Evolutionary conservation across 2,329 filamentous ascomycete genomes (phyloP).

Genomic region (Thielaviopsis punctulata): DNA sequence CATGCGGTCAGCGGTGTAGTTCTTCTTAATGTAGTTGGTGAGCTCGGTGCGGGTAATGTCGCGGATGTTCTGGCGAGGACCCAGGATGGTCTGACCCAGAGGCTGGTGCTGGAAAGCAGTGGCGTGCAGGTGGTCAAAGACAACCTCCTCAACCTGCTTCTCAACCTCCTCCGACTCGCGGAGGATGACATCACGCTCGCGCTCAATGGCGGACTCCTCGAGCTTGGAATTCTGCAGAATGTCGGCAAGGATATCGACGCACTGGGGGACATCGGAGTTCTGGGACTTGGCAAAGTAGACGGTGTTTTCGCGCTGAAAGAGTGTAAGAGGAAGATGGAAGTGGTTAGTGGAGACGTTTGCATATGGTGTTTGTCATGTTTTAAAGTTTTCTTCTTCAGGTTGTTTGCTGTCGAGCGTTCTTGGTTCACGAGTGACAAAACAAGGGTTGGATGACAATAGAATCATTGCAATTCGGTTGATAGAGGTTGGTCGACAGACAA

Average conservation of each 20-base stretch:
- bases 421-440: neutral
- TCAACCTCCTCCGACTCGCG: conserved; percentile 98
- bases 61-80: conserved; percentile 94
- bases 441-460: neutral
- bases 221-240: conserved; percentile 99
- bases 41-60: conserved; percentile 87
- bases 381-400: neutral
- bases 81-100: conserved; percentile 91
- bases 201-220: conserved; percentile 80
- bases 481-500: neutral
- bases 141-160: conserved; percentile 98
- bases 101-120: conserved; percentile 95
- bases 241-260: conserved; percentile 95
- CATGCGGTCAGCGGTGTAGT: conserved; percentile 99
- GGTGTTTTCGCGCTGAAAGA: conserved; percentile 77
- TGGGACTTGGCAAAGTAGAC: conserved; percentile 99
- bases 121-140: conserved; percentile 96
- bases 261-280: conserved; percentile 90
- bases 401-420: neutral
- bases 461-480: neutral
- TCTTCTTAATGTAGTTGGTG: conserved; percentile 93
- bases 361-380: conserved; percentile 7
- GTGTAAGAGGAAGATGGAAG: neutral
- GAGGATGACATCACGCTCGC: conserved; percentile 96
- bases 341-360: conserved; percentile 4